These are phyloP conservation scores for Mycena maculata DNA, from an alignment of 768 basidiomycete genomes.

Conservation along the genomic window DNA sequence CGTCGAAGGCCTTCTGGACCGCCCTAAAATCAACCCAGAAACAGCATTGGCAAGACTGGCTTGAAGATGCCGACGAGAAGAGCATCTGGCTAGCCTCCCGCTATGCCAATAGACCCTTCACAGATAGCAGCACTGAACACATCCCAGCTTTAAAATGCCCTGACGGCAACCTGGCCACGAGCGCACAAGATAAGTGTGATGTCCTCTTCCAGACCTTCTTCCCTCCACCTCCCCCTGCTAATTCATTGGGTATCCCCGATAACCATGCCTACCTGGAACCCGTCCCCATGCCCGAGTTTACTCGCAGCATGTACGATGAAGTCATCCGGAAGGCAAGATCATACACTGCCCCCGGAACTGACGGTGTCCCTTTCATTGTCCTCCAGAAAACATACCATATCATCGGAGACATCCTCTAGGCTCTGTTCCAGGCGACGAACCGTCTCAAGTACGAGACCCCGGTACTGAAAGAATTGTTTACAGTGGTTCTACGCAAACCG, in stretches of 20 bases:
- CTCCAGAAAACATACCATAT: background rate
- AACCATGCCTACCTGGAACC: background rate
- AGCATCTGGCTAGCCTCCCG: conserved; percentile 35
- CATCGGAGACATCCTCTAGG: background rate
- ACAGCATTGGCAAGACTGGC: conserved; percentile 40
- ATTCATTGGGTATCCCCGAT: background rate
- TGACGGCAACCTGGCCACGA: background rate
- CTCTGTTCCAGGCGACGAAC: conserved; percentile 7
- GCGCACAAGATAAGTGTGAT: background rate
- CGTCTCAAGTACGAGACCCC: conserved; percentile 16
- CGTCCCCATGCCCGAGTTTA: background rate
- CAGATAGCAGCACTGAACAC: conserved; percentile 5
- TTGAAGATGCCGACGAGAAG: conserved; percentile 29
- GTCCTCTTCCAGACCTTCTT: conserved; percentile 1
- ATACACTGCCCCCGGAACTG: background rate
- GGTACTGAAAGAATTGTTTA: conserved; percentile 29
- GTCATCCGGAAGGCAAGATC: background rate
- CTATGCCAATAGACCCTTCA: background rate
- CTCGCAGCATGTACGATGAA: background rate
- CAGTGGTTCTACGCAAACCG: conserved; percentile 38
- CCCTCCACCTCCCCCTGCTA: background rate
- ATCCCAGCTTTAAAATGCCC: conserved; percentile 14
- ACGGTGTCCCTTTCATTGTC: conserved; percentile 11
- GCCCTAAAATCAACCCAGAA: conserved; percentile 3
- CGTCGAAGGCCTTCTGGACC: background rate